Base-by-base conservation (phyloP, 1,284 basidiomycete genomes). In the Microbotryum silenes-acaulis region DNA sequence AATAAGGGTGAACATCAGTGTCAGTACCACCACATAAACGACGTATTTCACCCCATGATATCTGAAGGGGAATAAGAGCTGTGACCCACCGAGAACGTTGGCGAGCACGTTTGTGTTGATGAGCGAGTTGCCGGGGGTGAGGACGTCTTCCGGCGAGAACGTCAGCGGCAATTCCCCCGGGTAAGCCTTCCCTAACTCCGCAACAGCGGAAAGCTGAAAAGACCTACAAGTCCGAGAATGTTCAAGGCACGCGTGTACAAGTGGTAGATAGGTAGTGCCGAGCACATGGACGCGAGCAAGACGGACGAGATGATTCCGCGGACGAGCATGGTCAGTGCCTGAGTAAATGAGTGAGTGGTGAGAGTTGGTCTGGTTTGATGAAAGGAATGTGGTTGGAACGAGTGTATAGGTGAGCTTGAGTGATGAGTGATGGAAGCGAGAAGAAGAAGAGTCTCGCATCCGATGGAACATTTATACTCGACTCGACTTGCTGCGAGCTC, bases 41-140 rank as follows among this genome's bases (percentile, higher is more conserved):
- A 37, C 6, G 2, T 21, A 20, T 31, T 9, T 31, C 31, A 31
- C 31, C 31, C 2, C 8, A 1, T 31, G 31, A 31, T 0, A 31
- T 31, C 9, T 31, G 31, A 9, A 1, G 31, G 9, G 31, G 9
- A 3, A 31, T 8, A 5, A 46, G 16, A 45, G 25, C 37, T 21
- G 10, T n/a, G 10, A 48, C 42, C 33, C 12, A 59, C 52, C 23
- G 16, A 54, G 27, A 20, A 58, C 29, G 14, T 47, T 25, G 29
- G 52, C 29, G 48, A 49, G 45, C 20, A 42, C 57, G 44, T 52
- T 58, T n/a, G 44, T 31, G 33, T 45, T 51, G 37, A 51, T 49
- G 29, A 57, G 37, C 23, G 29, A 23, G 49, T 47, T 47, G 7
- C 56, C 50, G 6, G 23, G 31, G 23, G 42, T n/a, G 48, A 59